Base-by-base conservation (phyloP, 2,329 filamentous ascomycete species). In the Nigrograna mackinnonii region DNA sequence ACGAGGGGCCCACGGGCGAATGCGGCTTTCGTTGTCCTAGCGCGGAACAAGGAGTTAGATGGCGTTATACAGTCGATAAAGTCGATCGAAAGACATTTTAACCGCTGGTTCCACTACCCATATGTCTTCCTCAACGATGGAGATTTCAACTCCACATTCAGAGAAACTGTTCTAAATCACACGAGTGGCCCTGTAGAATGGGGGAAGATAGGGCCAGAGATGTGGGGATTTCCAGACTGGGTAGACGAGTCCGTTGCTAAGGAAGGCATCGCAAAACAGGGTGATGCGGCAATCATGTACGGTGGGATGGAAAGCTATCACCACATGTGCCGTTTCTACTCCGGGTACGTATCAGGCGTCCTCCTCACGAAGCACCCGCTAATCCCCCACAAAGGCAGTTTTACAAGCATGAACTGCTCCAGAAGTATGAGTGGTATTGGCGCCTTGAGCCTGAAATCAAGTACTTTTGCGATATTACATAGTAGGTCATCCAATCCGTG, bases 341-440 rank as follows among this genome's bases (percentile, higher is more conserved):
- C 94, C 50, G 94, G 92, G 87, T 94, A 77, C 60, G 84, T 7
- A 3, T 16, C 9, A 1, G 12, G 24, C 18, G 20, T 22, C 22
- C 16, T 14, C 13, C 12, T 16, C 14, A n/a, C 5, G n/a, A 5
- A n/a, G 32, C 5, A 31, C 9, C 37, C 26, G 58, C 63, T 44
- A 66, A 35, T 14, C 21, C 6, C 37, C 12, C 35, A 17, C 22
- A 22, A 43, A 85, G 90, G 32, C 94, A 95, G 73, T 99, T 99
- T 74, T 99, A 94, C 78, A 96, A 96, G 70, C 94, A 99, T 67
- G 87, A 91, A 52, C 82, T 97, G 22, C 81, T 99, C 34, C 82
- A 88, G 65, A 97, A 97, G 72, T 99, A 97, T 73, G 91, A 97
- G 66, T 99, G 94, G 94, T 99, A 99, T 77, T 99, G 94, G 94